A percentile compares a stretch with the other conserved stretches of the same genome.
phyloP scores from a whole-genome alignment of 495 filamentous ascomycete species.

The Trichoderma reesei region DNA sequence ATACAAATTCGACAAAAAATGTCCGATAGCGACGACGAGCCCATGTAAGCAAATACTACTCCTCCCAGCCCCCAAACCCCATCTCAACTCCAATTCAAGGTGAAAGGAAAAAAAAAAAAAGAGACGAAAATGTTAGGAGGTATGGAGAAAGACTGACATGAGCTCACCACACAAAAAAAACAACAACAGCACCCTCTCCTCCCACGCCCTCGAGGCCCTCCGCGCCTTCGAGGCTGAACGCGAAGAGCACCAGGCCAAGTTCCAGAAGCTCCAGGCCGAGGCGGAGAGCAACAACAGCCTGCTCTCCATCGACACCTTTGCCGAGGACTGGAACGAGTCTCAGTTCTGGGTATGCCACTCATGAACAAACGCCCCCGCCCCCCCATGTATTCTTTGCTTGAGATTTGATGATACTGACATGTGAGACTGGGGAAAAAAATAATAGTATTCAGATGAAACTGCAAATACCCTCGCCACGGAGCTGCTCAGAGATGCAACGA shows the following conservation, averaged over 20 bases:
- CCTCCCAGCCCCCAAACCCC: neutral
- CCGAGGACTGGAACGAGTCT: conserved; percentile 71
- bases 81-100: neutral
- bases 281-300: conserved; percentile 35
- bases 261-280: conserved; percentile 47
- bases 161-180: too few species aligned
- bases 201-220: conserved; percentile 51
- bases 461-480: conserved; percentile 50
- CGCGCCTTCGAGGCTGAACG: conserved; percentile 60
- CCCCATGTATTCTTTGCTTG: neutral
- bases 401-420: neutral
- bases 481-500: conserved; percentile 46
- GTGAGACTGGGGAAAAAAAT: too few species aligned
- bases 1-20: neutral
- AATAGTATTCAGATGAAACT: conserved; percentile 61
- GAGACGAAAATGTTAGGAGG: too few species aligned
- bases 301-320: conserved; percentile 61
- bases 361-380: neutral
- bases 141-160: too few species aligned
- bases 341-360: conserved; percentile 64
- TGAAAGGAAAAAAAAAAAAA: too few species aligned
- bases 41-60: conserved; percentile 24
- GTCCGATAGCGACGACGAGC: conserved; percentile 30
- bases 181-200: conserved; percentile 42
- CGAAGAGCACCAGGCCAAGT: conserved; percentile 49